Conservation (phyloP, 2,329 filamentous ascomycete species). For the Pyricularia sp. region DNA sequence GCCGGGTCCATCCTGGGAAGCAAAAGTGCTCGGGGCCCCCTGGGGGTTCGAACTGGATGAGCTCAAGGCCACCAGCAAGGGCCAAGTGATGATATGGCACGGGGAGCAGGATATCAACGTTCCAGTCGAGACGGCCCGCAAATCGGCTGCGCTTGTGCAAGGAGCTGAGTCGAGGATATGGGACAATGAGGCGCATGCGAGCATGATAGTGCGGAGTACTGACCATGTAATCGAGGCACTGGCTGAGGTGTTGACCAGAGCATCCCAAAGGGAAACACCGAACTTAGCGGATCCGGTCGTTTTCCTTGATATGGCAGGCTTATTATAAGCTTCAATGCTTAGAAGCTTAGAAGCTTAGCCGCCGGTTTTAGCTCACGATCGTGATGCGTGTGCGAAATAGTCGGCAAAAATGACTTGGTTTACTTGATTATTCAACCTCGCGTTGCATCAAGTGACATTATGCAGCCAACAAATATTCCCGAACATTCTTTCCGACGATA, state of each 20-base stretch:
- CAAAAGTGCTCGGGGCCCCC: slow-evolving; percentile 4
- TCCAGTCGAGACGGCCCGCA: slow-evolving; percentile 12
- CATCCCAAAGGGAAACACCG: background rate
- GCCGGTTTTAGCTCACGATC: background rate
- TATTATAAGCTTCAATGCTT: no score
- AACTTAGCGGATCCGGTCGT: no score
- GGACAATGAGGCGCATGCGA: slow-evolving; percentile 10
- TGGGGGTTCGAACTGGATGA: slow-evolving; percentile 14
- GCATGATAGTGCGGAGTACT: slow-evolving; percentile 7
- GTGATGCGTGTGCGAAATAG: background rate
- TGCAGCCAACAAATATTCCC: background rate
- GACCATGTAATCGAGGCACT: slow-evolving; percentile 9
- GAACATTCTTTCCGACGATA: no score
- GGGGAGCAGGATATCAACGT: slow-evolving; percentile 12
- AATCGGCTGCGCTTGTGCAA: slow-evolving; percentile 9
- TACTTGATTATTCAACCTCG: background rate
- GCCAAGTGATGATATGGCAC: slow-evolving; percentile 11
- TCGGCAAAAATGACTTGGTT: background rate
- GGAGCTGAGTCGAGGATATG: slow-evolving; percentile 9
- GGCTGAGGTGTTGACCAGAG: background rate
- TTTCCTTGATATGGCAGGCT: no score
- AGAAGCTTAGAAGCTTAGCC: background rate
- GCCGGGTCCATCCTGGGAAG: slow-evolving; percentile 8
- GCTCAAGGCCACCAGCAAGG: slow-evolving; percentile 7
- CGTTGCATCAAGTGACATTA: background rate